Evolutionary conservation across 441 rosid species (phyloP), one percentile per base, ranked within the genome.

Genomic region (Gossypium gossypioides): DNA sequence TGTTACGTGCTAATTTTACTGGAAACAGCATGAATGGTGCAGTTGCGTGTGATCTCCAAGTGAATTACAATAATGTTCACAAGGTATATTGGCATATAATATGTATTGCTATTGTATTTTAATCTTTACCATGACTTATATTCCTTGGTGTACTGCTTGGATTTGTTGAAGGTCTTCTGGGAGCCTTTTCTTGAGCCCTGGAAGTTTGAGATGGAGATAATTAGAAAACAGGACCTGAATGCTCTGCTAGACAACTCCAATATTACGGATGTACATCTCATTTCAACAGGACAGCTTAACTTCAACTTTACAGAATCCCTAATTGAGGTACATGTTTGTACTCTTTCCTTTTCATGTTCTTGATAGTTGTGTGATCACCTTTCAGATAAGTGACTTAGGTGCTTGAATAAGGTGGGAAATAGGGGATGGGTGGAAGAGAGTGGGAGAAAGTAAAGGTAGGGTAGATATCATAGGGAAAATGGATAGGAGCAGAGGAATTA

Each of bases 131-230:
- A n/a, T 61, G 34, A 24, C 54, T 63, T 69, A 19, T 67, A 55
- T 66, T 60, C 75, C 77, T 73, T 52, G 78, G 76, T 69, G 60
- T 68, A 50, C 48, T 81, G 29, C 37, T 69, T 71, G 42, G 77
- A 34, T 42, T 69, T 59, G 56, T 70, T 77, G 60, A 78, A 95
- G 99, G 99, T 92, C 66, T 79, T 84, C 70, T 91, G 96, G 97
- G 97, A 95, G 85, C 96, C 97, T 74, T 91, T 92, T 82, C 74
- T 92, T 12, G 97, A 95, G 86, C 97, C 91, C 37, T 95, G 97
- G 97, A 86, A 80, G 64, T 88, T 95, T 83, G 85, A 88, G 74
- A 72, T 89, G 29, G 76, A 79, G 65, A 48, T 91, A 72, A 80
- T 76, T 46, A 78, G 85, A 79, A 88, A 82, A 77, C 77, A 79